phyloP scores from a whole-genome alignment of 257 asterid genomes.

The Eucommia ulmoides region DNA sequence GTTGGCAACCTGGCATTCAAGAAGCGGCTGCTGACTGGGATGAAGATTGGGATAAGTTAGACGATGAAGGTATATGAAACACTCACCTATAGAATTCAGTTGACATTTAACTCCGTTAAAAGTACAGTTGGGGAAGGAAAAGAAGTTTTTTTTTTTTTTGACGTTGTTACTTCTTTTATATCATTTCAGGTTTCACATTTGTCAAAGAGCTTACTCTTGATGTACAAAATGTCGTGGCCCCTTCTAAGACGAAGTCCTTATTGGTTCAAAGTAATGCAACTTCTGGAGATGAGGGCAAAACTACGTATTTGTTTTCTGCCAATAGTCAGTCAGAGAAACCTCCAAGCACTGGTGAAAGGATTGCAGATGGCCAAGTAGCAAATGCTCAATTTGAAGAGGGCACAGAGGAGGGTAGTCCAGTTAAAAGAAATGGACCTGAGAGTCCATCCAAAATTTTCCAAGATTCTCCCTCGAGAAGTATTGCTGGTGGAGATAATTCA shows the following conservation, averaged over 20 bases:
- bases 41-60: slow-evolving; percentile 91
- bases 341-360: slow-evolving; percentile 59
- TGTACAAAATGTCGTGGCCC: slow-evolving; percentile 71
- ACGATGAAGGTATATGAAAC: slow-evolving; percentile 63
- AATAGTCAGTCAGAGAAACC: slow-evolving; percentile 44
- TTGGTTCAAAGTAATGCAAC: too few species aligned
- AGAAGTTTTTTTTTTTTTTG: neutral
- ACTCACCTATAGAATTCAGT: neutral
- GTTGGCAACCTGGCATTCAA: slow-evolving; percentile 96
- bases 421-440: slow-evolving; percentile 33
- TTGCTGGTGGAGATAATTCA: slow-evolving; percentile 45
- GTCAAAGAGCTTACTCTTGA: slow-evolving; percentile 92
- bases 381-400: too few species aligned
- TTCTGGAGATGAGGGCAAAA: too few species aligned
- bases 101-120: neutral
- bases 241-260: slow-evolving; percentile 59
- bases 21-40: slow-evolving; percentile 97
- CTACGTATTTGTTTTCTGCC: too few species aligned
- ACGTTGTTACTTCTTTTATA: too few species aligned
- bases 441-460: slow-evolving; percentile 52
- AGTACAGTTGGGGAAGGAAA: neutral
- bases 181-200: slow-evolving; percentile 56
- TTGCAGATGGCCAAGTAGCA: too few species aligned
- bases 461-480: slow-evolving; percentile 35
- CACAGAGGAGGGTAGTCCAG: too few species aligned